Evolutionary conservation across 768 basidiomycete species (phyloP), one percentile per base, ranked within the genome.

Genomic region (Baorangia bicolor): DNA sequence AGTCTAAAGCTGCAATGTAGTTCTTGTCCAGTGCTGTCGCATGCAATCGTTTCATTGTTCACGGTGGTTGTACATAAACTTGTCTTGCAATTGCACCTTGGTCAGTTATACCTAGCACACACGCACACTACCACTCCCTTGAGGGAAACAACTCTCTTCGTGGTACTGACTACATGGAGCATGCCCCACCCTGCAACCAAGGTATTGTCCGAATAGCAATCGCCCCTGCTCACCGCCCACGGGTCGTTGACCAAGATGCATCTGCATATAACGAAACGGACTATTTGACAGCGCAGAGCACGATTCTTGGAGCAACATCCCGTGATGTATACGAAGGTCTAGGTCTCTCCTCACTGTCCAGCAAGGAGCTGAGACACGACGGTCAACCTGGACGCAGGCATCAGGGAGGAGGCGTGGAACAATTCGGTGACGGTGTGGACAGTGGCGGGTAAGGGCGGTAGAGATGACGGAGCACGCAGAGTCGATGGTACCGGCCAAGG

Each of bases 351-450:
- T 54, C 44, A 8, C 58, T 70, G 74, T 69, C 68, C 31, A 73
- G 68, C 61, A 60, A 62, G 39, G 75, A 77, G 56, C 20, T 61
- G 40, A 70, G 69, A 49, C 76, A 74, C 30, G 71, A 71, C 13
- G 73, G 76, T 25, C 61, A 64, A 31, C 53, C 60, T 39, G 65
- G 69, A 20, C 65, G 71, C 43, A 75, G 73, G 51, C 59, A 57
- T 11, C 61, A 63, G 16, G 53, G 52, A 35, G 60, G 56, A 33
- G 69, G 70, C 14, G 41, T 38, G 11, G 58, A 57, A 8, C 67
- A 63, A 18, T 69, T 61, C 7, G 59, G 58, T 23, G 43, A 57
- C 16, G 43, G 53, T 4, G 11, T 5, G n/a, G n/a, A n/a, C n/a
- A n/a, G n/a, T n/a, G 18, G 43, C 14, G 14, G 49, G 38, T 10